phyloP scores from a whole-genome alignment of 1,284 basidiomycete species.

The Clitocybe nebularis region DNA sequence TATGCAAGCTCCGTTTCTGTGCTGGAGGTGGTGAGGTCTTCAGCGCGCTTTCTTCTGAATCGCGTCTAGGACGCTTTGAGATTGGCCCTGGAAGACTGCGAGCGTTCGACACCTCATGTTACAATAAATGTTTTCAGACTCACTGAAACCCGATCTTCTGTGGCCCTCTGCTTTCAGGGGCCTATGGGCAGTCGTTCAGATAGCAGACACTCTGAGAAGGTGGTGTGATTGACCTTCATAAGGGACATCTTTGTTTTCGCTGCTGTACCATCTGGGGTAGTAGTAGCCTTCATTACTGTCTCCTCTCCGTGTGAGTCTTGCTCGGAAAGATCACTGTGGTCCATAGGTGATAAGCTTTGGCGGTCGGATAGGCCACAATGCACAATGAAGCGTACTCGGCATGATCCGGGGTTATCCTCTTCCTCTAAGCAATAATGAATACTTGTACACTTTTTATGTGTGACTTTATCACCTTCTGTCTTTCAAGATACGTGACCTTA shows the following conservation, averaged over 20 bases:
- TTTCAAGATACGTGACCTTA: constrained; percentile 38
- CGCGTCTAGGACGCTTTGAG: constrained; percentile 27
- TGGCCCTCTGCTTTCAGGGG: constrained; percentile 21
- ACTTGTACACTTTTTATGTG: constrained; percentile 7
- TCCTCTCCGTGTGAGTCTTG: too few species aligned
- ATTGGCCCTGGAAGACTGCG: constrained; percentile 27
- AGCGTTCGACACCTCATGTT: neutral
- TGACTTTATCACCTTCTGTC: constrained; percentile 34
- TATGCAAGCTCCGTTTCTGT: constrained; percentile 25
- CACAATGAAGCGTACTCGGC: constrained; percentile 17
- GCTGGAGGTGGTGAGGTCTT: constrained; percentile 19
- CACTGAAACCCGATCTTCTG: constrained; percentile 42
- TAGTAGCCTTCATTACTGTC: neutral
- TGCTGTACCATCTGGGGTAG: neutral
- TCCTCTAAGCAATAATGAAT: constrained; percentile 16
- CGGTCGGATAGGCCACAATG: constrained; percentile 2
- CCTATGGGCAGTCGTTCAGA: too few species aligned
- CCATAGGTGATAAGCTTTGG: constrained; percentile 3
- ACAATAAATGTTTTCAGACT: constrained; percentile 19
- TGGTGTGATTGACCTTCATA: too few species aligned
- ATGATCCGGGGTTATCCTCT: constrained; percentile 19
- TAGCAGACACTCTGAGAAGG: too few species aligned
- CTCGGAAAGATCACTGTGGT: constrained; percentile 12
- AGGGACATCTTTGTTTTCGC: constrained; percentile 4
- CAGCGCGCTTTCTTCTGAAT: constrained; percentile 24